A percentile compares a stretch with the other conserved stretches of the same genome.
Evolutionary conservation across 495 filamentous ascomycete genomes (phyloP).

Genomic region (Achaetomiella virescens): DNA sequence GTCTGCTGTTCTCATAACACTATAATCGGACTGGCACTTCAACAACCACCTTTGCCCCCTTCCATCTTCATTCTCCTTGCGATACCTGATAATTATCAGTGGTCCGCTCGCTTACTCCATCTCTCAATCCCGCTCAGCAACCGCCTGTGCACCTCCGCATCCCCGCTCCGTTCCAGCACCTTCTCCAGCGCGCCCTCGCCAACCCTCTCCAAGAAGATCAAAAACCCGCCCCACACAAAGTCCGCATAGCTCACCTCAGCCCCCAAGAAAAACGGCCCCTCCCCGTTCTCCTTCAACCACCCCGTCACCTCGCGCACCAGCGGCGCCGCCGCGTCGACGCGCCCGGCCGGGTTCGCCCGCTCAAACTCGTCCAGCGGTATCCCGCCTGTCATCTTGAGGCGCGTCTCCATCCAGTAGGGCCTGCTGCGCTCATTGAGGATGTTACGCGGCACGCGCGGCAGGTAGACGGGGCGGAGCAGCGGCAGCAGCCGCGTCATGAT

Average conservation of each 20-base stretch:
- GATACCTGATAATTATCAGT: no score
- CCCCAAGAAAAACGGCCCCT: conserved; percentile 46
- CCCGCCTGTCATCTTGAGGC: conserved; percentile 29
- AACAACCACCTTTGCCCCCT: background rate
- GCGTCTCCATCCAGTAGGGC: conserved; percentile 43
- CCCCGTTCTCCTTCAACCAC: conserved; percentile 41
- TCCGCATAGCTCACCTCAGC: conserved; percentile 35
- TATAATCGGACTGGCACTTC: conserved; percentile 3
- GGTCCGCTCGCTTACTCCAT: conserved; percentile 30
- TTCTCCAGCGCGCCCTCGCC: conserved; percentile 29
- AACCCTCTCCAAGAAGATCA: conserved; percentile 29
- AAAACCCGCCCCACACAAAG: conserved; percentile 36
- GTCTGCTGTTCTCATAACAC: conserved; percentile 7
- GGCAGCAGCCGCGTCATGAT: conserved; percentile 13
- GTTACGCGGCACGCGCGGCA: conserved; percentile 30
- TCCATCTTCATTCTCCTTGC: background rate
- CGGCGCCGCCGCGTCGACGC: conserved; percentile 34
- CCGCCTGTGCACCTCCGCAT: conserved; percentile 27
- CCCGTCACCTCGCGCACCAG: conserved; percentile 36
- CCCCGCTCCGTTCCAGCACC: conserved; percentile 30
- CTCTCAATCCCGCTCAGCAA: conserved; percentile 36
- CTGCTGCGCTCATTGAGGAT: conserved; percentile 36
- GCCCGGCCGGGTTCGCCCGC: conserved; percentile 32
- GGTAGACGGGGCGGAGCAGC: conserved; percentile 22
- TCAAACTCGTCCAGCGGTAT: conserved; percentile 40